These are phyloP conservation scores for Kentomonas sorsogonicus DNA, from an alignment of 208 protist genomes.

Conservation along the genomic window DNA sequence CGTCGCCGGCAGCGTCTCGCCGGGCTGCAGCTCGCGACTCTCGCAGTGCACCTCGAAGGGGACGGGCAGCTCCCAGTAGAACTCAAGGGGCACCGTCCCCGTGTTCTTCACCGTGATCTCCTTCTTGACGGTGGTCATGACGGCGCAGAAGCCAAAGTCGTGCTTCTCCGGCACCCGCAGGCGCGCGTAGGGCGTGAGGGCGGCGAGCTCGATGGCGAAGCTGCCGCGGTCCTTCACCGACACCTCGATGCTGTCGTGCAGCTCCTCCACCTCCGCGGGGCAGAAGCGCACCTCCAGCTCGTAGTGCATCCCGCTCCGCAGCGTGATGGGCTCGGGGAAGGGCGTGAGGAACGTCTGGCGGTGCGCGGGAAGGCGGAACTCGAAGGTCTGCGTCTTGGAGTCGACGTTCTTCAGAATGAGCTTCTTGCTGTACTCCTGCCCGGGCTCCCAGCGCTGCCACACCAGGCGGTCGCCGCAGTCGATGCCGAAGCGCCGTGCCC, in stretches of 20 bases:
- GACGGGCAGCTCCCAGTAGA: constrained; percentile 65
- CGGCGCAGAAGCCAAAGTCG: constrained; percentile 88
- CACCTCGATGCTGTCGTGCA: constrained; percentile 83
- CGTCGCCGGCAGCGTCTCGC: constrained; percentile 37
- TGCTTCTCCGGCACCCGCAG: constrained; percentile 41
- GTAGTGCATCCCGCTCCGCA: constrained; percentile 74
- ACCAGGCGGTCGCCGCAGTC: constrained; percentile 75
- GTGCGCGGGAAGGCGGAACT: constrained; percentile 69
- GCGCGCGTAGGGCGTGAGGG: constrained; percentile 63
- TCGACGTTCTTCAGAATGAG: constrained; percentile 88
- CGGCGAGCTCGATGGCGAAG: constrained; percentile 77
- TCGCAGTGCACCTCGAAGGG: constrained; percentile 74
- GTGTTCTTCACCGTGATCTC: constrained; percentile 71
- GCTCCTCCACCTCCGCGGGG: constrained; percentile 56
- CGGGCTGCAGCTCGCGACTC: constrained; percentile 35
- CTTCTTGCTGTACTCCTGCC: constrained; percentile 77
- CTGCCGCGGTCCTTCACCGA: constrained; percentile 62
- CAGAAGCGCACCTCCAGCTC: constrained; percentile 74
- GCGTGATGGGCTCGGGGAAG: constrained; percentile 80
- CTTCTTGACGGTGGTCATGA: constrained; percentile 40
- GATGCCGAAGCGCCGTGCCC: constrained; percentile 66
- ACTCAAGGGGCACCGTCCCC: constrained; percentile 67
- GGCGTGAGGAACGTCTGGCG: constrained; percentile 76
- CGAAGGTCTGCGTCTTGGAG: constrained; percentile 57
- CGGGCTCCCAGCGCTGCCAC: constrained; percentile 85